A percentile compares a stretch with the other conserved stretches of the same genome.
Conservation (phyloP, 441 rosid genomes). For the Jatropha podagrica region DNA sequence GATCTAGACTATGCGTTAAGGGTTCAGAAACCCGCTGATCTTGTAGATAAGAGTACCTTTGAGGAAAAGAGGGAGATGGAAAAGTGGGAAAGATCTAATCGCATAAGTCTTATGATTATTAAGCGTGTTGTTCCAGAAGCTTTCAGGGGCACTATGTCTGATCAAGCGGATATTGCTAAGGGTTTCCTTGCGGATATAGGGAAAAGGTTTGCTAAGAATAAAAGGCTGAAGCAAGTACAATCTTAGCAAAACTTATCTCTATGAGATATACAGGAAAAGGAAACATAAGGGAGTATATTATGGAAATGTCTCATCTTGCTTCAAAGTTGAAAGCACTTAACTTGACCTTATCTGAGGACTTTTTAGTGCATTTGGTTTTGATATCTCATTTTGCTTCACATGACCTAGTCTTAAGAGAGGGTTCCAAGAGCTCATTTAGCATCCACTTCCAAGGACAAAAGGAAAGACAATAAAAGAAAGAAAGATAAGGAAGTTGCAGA, state of each 20-base stretch:
- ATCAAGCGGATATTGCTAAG: not conserved
- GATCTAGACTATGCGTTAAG: not conserved
- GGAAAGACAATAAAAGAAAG: not conserved
- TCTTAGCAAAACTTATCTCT: not conserved
- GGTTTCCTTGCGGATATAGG: not conserved
- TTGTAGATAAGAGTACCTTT: not conserved
- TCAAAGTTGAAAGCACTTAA: not conserved
- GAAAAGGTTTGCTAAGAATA: not conserved
- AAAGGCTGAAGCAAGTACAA: not conserved
- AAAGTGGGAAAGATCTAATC: not conserved
- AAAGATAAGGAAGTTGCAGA: not conserved
- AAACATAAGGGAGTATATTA: no score
- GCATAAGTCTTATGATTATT: not conserved
- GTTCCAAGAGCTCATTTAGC: not conserved
- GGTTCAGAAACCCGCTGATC: not conserved
- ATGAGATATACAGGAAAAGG: not conserved
- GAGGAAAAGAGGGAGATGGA: not conserved
- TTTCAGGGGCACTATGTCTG: not conserved
- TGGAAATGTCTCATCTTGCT: not conserved
- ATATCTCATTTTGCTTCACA: not conserved
- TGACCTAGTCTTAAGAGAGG: no score
- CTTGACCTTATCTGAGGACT: not conserved
- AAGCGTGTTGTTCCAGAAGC: not conserved
- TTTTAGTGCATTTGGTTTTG: not conserved
- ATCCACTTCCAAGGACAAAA: not conserved